Conservation (phyloP, 1,284 basidiomycete species). For the Cerioporus squamosus region DNA sequence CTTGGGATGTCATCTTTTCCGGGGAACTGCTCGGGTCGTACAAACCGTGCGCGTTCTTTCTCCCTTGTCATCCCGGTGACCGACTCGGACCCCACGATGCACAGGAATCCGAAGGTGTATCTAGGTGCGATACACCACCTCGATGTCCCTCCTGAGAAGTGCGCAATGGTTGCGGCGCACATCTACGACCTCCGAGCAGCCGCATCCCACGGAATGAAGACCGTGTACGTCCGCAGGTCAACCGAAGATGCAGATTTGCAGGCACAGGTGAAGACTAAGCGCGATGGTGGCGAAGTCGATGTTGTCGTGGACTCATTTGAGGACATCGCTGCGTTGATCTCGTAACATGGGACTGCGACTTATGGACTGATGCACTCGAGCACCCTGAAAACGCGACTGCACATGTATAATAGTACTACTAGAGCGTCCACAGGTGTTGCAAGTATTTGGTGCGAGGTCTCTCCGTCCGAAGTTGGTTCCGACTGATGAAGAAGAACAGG, state of each 20-base stretch:
- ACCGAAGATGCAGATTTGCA: conserved; percentile 44
- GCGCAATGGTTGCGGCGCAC: conserved; percentile 71
- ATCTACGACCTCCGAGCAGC: conserved; percentile 60
- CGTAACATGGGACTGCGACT: no score
- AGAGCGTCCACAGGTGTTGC: no score
- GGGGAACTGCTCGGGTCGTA: conserved; percentile 60
- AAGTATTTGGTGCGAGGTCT: no score
- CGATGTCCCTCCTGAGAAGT: conserved; percentile 49
- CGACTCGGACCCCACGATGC: background rate
- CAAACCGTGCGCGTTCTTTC: conserved; percentile 54
- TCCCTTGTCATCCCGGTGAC: background rate
- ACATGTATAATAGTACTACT: no score
- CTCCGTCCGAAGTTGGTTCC: no score
- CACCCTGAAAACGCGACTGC: no score
- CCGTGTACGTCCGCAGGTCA: conserved; percentile 55
- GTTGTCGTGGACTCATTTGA: conserved; percentile 33
- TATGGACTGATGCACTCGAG: no score
- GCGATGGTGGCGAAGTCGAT: conserved; percentile 36
- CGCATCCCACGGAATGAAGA: conserved; percentile 54
- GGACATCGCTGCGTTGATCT: conserved; percentile 23
- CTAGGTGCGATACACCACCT: conserved; percentile 54
- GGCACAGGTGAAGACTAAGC: conserved; percentile 27
- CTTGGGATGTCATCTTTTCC: conserved; percentile 67
- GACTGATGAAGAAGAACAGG: no score
- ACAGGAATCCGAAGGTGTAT: conserved; percentile 57